Percentiles rank a stretch among this genome's conserved stretches.
phyloP scores from a whole-genome alignment of 163 green algal species.

The Scenedesmus sp. region DNA sequence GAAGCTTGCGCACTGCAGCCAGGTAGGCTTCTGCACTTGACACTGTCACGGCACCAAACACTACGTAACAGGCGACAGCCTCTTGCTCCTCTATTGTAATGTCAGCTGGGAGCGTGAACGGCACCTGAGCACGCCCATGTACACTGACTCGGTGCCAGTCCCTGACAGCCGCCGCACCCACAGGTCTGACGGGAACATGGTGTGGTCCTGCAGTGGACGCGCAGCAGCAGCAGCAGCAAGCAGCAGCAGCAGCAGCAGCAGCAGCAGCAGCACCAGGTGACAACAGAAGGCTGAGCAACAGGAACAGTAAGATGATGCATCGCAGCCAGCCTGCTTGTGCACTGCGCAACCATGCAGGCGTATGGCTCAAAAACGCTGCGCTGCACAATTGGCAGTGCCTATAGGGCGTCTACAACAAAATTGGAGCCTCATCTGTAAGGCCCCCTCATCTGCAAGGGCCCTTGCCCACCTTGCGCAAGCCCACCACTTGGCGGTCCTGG shows the following conservation, averaged over 20 bases:
- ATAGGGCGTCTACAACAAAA: no score
- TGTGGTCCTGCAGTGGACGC: slow-evolving; percentile 22
- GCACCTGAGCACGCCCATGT: slow-evolving; percentile 22
- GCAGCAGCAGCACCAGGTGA: no score
- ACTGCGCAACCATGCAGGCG: no score
- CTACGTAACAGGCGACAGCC: no score
- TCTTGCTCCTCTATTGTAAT: neutral
- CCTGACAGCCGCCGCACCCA: slow-evolving; percentile 34
- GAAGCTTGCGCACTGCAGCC: no score
- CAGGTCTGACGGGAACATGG: slow-evolving; percentile 36
- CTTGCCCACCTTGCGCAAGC: slow-evolving; percentile 27
- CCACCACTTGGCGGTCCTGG: slow-evolving; percentile 6
- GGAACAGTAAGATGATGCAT: neutral
- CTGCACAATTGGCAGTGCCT: no score
- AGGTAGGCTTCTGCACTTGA: no score
- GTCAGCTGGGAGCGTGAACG: neutral
- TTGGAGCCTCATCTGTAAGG: no score
- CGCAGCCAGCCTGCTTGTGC: neutral
- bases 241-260: neutral
- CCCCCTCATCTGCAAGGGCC: neutral
- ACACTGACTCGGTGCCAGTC: slow-evolving; percentile 14
- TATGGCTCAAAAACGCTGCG: no score
- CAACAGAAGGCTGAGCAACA: neutral
- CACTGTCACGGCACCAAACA: no score
- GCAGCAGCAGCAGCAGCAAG: neutral